Conservation (phyloP, 2,329 filamentous ascomycete genomes). For the Aspergillus ustus region DNA sequence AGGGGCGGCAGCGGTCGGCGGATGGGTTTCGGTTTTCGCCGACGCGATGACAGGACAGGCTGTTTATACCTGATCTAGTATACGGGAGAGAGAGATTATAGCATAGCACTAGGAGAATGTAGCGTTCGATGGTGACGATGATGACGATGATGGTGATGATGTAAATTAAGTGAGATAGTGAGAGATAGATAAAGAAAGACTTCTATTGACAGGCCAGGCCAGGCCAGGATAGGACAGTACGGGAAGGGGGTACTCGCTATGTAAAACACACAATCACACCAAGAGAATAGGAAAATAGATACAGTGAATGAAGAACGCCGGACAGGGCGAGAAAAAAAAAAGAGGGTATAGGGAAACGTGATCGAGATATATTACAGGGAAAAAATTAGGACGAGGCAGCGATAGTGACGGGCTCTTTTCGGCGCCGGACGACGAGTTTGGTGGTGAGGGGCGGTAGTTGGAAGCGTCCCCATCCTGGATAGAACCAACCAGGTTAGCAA, state of each 20-base stretch:
- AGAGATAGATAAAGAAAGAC: not conserved
- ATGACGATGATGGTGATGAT: no score
- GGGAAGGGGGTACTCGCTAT: not conserved
- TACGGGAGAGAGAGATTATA: no score
- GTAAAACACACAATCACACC: not conserved
- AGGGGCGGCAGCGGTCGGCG: not conserved
- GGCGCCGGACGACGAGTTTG: constrained; percentile 18
- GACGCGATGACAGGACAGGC: not conserved
- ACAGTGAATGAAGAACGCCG: constrained; percentile 1
- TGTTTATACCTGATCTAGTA: no score
- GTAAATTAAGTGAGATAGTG: no score
- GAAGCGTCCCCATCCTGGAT: constrained; percentile 21
- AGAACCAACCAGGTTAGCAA: not conserved
- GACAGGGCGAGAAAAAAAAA: not conserved
- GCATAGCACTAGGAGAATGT: no score
- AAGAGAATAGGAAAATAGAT: not conserved
- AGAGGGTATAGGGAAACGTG: not conserved
- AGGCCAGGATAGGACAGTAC: no score
- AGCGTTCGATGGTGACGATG: no score
- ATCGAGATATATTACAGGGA: not conserved
- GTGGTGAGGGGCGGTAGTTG: constrained; percentile 19
- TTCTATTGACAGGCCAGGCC: not conserved
- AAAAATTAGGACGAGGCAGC: not conserved
- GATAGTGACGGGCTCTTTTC: not conserved
- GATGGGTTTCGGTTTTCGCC: constrained; percentile 4